These are phyloP conservation scores for Candolleomyces eurysporus DNA, from an alignment of 768 basidiomycete species.

Conservation along the genomic window DNA sequence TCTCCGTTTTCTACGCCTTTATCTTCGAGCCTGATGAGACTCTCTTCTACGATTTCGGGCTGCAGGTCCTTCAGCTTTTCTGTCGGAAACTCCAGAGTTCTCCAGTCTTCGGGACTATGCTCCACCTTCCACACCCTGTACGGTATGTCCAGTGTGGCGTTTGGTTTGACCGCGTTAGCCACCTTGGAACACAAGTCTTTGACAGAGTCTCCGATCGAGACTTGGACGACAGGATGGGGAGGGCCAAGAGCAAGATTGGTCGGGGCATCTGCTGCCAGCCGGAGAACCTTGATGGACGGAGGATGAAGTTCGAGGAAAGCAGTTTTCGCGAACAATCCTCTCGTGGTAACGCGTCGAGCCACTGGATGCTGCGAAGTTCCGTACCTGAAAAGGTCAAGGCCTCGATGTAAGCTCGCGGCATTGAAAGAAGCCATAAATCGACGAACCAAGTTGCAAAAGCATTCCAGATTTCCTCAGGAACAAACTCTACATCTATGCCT, in stretches of 20 bases:
- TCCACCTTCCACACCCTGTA: conserved; percentile 67
- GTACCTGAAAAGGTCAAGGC: conserved; percentile 52
- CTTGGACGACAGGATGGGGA: conserved; percentile 35
- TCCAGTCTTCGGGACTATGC: conserved; percentile 32
- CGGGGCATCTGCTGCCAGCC: conserved; percentile 34
- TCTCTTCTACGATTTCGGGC: conserved; percentile 43
- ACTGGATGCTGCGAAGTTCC: conserved; percentile 56
- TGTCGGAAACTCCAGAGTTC: conserved; percentile 28
- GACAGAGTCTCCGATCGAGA: conserved; percentile 54
- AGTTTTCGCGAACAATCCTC: conserved; percentile 45
- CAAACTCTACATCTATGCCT: conserved; percentile 68
- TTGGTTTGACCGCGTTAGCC: conserved; percentile 32
- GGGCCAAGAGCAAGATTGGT: conserved; percentile 22
- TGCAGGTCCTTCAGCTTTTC: conserved; percentile 28
- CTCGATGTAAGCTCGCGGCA: not conserved
- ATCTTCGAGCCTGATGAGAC: conserved; percentile 55
- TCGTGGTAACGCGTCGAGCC: conserved; percentile 63
- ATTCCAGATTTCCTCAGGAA: conserved; percentile 73
- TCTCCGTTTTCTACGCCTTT: conserved; percentile 60
- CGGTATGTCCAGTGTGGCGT: conserved; percentile 28
- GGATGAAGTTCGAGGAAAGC: conserved; percentile 71
- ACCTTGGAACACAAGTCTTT: conserved; percentile 39
- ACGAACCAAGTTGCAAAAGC: conserved; percentile 64
- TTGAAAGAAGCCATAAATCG: conserved; percentile 2
- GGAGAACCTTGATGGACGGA: conserved; percentile 57